phyloP scores from a whole-genome alignment of 805 yeast species.

The Barnettozyma siamensis region DNA sequence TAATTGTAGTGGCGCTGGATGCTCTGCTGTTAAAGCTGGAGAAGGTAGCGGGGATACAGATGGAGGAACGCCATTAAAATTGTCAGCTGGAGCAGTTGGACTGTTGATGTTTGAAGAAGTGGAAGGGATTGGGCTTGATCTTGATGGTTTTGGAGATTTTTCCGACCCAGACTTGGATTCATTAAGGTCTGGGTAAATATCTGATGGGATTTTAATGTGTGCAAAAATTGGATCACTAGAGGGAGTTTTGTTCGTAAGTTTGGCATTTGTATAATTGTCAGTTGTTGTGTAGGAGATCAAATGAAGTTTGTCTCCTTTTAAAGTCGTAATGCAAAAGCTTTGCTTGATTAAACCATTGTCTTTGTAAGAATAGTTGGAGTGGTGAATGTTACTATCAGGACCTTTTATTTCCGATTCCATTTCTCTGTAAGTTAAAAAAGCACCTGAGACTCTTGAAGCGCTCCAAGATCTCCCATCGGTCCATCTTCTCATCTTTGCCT shows the following conservation, averaged over 20 bases:
- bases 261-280: slow-evolving; percentile 24
- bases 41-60: slow-evolving; percentile 4
- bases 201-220: slow-evolving; percentile 29
- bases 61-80: too few relatives aligned
- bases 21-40: neutral
- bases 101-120: slow-evolving; percentile 4
- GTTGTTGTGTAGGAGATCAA: slow-evolving; percentile 50
- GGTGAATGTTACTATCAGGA: slow-evolving; percentile 1
- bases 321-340: slow-evolving; percentile 51
- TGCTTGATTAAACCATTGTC: slow-evolving; percentile 58
- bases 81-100: too few relatives aligned
- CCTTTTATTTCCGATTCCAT: slow-evolving; percentile 32
- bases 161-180: slow-evolving; percentile 1
- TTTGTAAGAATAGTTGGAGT: slow-evolving; percentile 31
- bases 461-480: slow-evolving; percentile 74
- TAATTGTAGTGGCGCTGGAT: neutral
- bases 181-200: slow-evolving; percentile 27
- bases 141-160: slow-evolving; percentile 1
- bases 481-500: slow-evolving; percentile 71
- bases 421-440: slow-evolving; percentile 58
- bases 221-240: slow-evolving; percentile 33
- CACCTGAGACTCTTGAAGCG: slow-evolving; percentile 63
- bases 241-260: slow-evolving; percentile 32
- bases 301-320: slow-evolving; percentile 49
- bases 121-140: slow-evolving; percentile 1